Conservation (phyloP, 2,329 filamentous ascomycete species). For the Ascochyta lentis region DNA sequence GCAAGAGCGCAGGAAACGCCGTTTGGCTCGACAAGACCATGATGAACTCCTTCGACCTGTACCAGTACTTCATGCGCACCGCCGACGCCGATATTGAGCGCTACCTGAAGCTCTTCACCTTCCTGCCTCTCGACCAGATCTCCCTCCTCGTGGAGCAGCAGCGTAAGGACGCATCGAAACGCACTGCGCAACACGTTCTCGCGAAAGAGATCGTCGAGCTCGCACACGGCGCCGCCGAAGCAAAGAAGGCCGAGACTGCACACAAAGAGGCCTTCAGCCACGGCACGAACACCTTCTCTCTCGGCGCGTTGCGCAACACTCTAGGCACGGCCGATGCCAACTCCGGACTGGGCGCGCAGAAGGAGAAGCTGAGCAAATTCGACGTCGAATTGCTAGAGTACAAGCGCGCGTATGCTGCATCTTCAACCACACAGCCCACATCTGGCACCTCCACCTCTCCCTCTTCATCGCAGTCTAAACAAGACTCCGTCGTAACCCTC, state of each 20-base stretch:
- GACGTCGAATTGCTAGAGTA: slow-evolving; percentile 28
- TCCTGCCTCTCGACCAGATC: slow-evolving; percentile 77
- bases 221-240: slow-evolving; percentile 73
- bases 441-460: slow-evolving; percentile 7
- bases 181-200: slow-evolving; percentile 81
- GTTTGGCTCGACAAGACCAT: slow-evolving; percentile 86
- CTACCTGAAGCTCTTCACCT: slow-evolving; percentile 89
- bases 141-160: slow-evolving; percentile 72
- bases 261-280: slow-evolving; percentile 57
- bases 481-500: slow-evolving; percentile 65
- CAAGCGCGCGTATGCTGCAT: slow-evolving; percentile 36
- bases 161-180: slow-evolving; percentile 68
- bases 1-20: slow-evolving; percentile 92
- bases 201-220: slow-evolving; percentile 83
- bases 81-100: slow-evolving; percentile 81
- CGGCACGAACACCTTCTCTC: slow-evolving; percentile 40
- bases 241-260: slow-evolving; percentile 65
- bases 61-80: slow-evolving; percentile 84
- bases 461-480: slow-evolving; percentile 32
- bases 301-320: slow-evolving; percentile 32
- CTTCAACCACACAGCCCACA: slow-evolving; percentile 20
- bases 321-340: slow-evolving; percentile 18
- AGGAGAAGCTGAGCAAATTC: slow-evolving; percentile 12
- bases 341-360: slow-evolving; percentile 2
- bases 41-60: slow-evolving; percentile 85